phyloP scores from a whole-genome alignment of 1,284 basidiomycete species.

The Sporisorium exsertum region DNA sequence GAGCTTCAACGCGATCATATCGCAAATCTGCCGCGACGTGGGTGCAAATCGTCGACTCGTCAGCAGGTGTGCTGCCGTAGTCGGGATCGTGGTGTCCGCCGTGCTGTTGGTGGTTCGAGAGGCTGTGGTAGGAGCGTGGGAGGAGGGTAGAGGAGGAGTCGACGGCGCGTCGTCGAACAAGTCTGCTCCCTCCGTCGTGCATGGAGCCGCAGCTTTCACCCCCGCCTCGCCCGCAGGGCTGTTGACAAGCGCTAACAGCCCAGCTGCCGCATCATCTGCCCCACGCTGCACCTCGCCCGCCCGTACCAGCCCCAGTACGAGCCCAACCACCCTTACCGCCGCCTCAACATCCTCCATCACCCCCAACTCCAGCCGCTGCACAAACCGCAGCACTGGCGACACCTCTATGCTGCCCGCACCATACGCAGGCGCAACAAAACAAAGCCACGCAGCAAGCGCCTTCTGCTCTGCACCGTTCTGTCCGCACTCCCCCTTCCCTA shows the following conservation, averaged over 20 bases:
- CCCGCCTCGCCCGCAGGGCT: too few relatives aligned
- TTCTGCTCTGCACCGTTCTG: slow-evolving; percentile 17
- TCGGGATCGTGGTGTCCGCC: neutral
- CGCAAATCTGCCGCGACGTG: slow-evolving; percentile 13
- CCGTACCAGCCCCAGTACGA: slow-evolving; percentile 6
- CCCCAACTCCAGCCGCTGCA: slow-evolving; percentile 11
- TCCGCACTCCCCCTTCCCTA: neutral
- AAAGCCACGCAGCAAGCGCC: slow-evolving; percentile 22
- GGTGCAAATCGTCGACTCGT: neutral
- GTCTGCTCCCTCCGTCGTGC: slow-evolving; percentile 6
- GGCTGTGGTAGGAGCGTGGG: neutral
- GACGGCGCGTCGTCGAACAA: slow-evolving; percentile 40
- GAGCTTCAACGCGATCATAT: slow-evolving; percentile 18
- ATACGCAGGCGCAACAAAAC: slow-evolving; percentile 4
- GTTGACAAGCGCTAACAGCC: neutral
- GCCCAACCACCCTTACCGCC: slow-evolving; percentile 1
- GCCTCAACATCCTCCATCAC: slow-evolving; percentile 14
- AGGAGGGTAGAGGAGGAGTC: slow-evolving; percentile 18
- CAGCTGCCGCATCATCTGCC: neutral
- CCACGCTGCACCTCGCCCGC: slow-evolving; percentile 10
- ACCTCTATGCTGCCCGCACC: neutral
- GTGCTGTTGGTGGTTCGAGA: neutral
- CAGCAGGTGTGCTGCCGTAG: slow-evolving; percentile 10
- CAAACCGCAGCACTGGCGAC: slow-evolving; percentile 11
- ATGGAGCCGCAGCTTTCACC: neutral